phyloP scores from a whole-genome alignment of 73 alveolate species.

The Effrenium voratum region DNA sequence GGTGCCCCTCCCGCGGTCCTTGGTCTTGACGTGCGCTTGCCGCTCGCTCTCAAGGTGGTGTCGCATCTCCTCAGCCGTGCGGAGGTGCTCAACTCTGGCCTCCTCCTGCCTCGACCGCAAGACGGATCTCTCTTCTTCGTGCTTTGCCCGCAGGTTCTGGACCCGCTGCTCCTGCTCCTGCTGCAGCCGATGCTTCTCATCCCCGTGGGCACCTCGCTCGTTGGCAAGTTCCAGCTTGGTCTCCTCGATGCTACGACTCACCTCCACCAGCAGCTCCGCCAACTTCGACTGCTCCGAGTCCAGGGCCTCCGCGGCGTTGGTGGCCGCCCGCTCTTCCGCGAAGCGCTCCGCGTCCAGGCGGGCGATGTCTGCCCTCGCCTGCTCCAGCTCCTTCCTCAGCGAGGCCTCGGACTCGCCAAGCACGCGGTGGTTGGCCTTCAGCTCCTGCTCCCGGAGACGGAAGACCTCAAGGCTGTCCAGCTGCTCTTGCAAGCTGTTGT shows the following conservation, averaged over 20 bases:
- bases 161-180: conserved; percentile 65
- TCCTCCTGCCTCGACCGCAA: conserved; percentile 40
- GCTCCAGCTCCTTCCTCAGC: conserved; percentile 69
- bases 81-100: conserved; percentile 39
- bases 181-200: conserved; percentile 16
- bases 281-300: background rate
- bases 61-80: conserved; percentile 63
- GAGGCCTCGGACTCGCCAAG: conserved; percentile 63
- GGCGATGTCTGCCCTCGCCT: background rate
- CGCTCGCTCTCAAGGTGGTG: conserved; percentile 52
- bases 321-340: conserved; percentile 36
- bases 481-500: conserved; percentile 15
- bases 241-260: background rate
- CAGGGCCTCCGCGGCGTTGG: background rate
- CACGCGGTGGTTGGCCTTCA: conserved; percentile 45
- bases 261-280: conserved; percentile 7
- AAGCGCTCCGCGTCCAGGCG: conserved; percentile 31
- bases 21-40: conserved; percentile 53
- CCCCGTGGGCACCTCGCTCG: conserved; percentile 4
- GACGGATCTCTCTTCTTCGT: conserved; percentile 53
- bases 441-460: conserved; percentile 51
- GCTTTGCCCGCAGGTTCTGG: conserved; percentile 39
- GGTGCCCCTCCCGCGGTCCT: conserved; percentile 48
- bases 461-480: conserved; percentile 21
- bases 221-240: conserved; percentile 22